Evolutionary conservation across 1,284 basidiomycete species (phyloP), one percentile per base, ranked within the genome.

Genomic region (Rhodotorula sp.): DNA sequence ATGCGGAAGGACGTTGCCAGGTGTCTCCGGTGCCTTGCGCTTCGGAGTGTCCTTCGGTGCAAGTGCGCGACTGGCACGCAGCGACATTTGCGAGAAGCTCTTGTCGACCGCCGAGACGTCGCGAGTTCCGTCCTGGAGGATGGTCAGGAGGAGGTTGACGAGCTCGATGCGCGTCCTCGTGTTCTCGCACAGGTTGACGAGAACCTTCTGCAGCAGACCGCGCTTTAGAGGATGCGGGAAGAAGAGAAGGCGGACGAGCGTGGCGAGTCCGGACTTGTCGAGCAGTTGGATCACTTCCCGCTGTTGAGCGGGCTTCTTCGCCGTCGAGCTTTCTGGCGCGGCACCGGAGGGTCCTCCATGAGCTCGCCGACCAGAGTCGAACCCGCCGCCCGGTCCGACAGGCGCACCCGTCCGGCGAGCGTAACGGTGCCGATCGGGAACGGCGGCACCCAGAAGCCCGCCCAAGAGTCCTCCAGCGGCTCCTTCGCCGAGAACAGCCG

Each of bases 121-220:
- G 20, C 91, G 92, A 1, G 93, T 91, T 23, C 96, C 96, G 78
- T 97, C 97, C 81, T 97, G 93, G 7, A 99, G 85, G 72, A 99
- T 93, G 73, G 88, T 90, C 18, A 99, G 85, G 26, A 99, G 86
- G 43, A 97, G 86, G 79, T 93, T 95, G 84, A 99, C 91, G 43
- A 99, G 85, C 78, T 99, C 97, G 5, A 88, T 88, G 29, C 96
- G 87, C 3, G 95, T 96, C 80, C 91, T 93, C 3, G 88, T 85
- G 81, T 99, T 99, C 83, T 99, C 94, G 81, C 94, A 98, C 7
- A 99, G 85, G 80, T 99, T 96, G 74, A 92, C 90, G 43, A 99
- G 87, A 3, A 98, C 91, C 80, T 91, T 91, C 82, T 93, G 91
- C 29, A 99, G 85, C 31, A 91, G 84, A 54, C 88, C 90, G 83